Base-by-base conservation (phyloP, 495 filamentous ascomycete genomes). In the Sporormia fimetaria region DNA sequence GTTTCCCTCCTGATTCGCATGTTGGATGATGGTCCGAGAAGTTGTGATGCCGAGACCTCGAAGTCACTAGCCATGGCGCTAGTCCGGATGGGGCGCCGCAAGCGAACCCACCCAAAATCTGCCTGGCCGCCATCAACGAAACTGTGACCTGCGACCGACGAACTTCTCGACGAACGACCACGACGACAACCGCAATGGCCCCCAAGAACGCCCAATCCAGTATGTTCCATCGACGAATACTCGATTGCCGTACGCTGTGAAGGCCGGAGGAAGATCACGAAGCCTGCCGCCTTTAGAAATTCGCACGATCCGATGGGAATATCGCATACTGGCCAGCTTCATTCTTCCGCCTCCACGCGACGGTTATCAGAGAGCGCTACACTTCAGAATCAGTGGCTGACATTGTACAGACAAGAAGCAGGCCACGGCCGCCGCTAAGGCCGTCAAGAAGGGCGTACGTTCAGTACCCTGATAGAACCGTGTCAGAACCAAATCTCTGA, bases 391-490 rank as follows among this genome's bases (percentile, higher is more conserved):
- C 16, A 10, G 31, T 16, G n/a, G 31, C 47, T 51, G 47, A 51
- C 45, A 35, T 9, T 18, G 32, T 51, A 59, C 67, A 69, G 66
- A 76, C 46, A 84, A 78, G 70, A 73, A 71, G 64, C 75, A 92
- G 75, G 90, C 92, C 69, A 78, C 74, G 58, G 76, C 78, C 61
- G 90, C 90, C 57, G 81, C 92, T 59, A 94, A 95, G 73, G 81
- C 90, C 62, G 81, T 87, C 57, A 76, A 93, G 54, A 78, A 78
- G 67, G 86, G 87, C 63, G 80, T 86, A 79, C 75, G 77, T 40
- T 37, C 45, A 30, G 30, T 24, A 20, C 33, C 16, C 40, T 39
- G 34, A 33, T 32, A 23, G 43, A 62, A 52, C 51, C 62, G 62
- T 65, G 62, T 63, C 59, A 63, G 60, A 55, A 62, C 50, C 54